Base-by-base conservation (phyloP, 495 filamentous ascomycete genomes). In the Aspergillus bridgeri region DNA sequence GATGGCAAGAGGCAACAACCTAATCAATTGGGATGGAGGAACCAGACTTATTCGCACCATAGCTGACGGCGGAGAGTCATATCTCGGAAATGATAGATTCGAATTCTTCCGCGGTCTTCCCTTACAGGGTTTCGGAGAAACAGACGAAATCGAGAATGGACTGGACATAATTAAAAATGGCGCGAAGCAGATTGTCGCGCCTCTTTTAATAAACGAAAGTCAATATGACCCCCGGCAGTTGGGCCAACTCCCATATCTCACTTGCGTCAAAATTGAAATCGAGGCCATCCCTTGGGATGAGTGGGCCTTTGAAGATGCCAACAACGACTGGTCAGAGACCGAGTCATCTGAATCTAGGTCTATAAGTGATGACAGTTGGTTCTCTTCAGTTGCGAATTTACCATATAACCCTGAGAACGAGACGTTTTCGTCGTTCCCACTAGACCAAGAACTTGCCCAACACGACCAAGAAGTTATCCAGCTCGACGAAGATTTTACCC, bases 161-260 rank as follows among this genome's bases (percentile, higher is more conserved):
- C 63, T 88, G 11, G 78, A 74, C 15, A 69, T 77, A 45, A 71
- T 81, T 53, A 75, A 80, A 18, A 73, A 60, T 2, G 56, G 51
- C 6, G 48, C 63, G 3, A 65, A 59, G 23, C 15, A 17, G 4
- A 53, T 68, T 21, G 71, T 69, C 3, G 55, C 43, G 11, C 46
- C 54, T n/a, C 29, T 73, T 42, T 24, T 71, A 17, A 52, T 60
- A 20, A 66, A 68, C 24, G 45, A 57, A 8, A 56, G 63, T 43
- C 57, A 51, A 8, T 57, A 71, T 38, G 62, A 65, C 43, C 53
- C 59, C 6, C 42, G 17, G 0, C 61, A 60, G 44, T 23, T 61
- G 20, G 54, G 56, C 20, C 48, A 62, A n/a, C 57, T 72, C 6
- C 56, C 58, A 3, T 75, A 75, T 54, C 54, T 79, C 18, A 76